Conservation (phyloP, 169 alveolate species). For the Blepharisma undulans region DNA sequence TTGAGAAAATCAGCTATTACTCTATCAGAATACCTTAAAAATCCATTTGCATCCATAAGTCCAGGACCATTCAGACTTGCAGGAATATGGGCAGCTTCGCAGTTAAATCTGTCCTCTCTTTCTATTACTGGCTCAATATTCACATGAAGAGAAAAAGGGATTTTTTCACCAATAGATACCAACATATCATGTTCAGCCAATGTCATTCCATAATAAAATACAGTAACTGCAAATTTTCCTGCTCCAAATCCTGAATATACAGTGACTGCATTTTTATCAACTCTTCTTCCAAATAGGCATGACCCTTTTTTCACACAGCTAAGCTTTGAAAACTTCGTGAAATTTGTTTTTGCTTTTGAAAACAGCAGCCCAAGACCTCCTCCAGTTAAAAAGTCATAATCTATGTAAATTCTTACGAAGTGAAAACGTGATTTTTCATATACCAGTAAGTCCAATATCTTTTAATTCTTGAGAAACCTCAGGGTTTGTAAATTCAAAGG, state of each 20-base stretch:
- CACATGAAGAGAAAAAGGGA: conserved; percentile 16
- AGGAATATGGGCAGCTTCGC: conserved; percentile 34
- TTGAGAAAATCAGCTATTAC: background rate
- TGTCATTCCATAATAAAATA: background rate
- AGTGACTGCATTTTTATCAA: background rate
- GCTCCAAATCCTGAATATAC: background rate
- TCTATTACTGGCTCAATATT: conserved; percentile 2
- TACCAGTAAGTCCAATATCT: background rate
- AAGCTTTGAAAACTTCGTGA: background rate
- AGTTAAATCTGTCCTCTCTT: conserved; percentile 35
- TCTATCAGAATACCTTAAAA: background rate
- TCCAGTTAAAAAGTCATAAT: background rate
- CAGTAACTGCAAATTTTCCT: background rate
- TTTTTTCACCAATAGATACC: background rate
- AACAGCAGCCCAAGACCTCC: conserved; percentile 1
- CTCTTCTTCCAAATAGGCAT: conserved; percentile 2
- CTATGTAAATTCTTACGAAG: background rate
- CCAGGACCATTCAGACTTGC: background rate
- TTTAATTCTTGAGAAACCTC: background rate
- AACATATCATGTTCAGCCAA: background rate
- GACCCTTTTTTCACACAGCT: background rate
- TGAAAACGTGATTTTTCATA: conserved; percentile 22
- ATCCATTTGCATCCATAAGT: conserved; percentile 23
- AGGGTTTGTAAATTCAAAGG: background rate
- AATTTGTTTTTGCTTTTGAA: background rate